Base-by-base conservation (phyloP, 2,329 filamentous ascomycete genomes). In the Trichoderma koningiopsis region DNA sequence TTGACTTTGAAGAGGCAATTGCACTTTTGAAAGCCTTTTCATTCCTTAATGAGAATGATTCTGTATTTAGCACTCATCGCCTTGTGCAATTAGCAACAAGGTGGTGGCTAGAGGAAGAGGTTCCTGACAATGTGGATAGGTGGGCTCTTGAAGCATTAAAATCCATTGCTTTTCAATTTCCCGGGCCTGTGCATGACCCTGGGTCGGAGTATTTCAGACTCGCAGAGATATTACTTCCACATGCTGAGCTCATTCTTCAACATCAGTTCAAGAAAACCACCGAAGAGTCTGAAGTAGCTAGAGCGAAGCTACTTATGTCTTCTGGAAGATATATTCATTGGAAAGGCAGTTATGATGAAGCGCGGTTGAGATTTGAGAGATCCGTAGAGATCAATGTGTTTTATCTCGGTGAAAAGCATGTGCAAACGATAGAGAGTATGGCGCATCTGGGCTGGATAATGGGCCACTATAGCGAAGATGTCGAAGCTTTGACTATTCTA, bases 71-170 rank as follows among this genome's bases (percentile, higher is more conserved):
- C 53, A 66, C 61, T 10, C 68, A 69, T 58, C 61, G 68, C 16
- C 68, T 69, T 47, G 68, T 69, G 24, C 68, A 69, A 22, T 24
- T 69, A 16, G 68, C 68, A 29, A 66, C 61, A 11, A 65, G 52
- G 22, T 66, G 68, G 68, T 69, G 68, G 68, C 19, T 69, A 24
- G 68, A 69, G 19, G 53, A 65, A 16, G 61, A 69, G 61, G n/a
- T n/a, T 5, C 40, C 60, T 14, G 2, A 40, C 8, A 61, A 69
- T 14, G 22, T 66, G 19, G 68, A 69, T 40, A 59, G 22, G 11
- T 69, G 61, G 68, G 68, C 68, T 40, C 53, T 66, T 8, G n/a
- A 43, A 29, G 68, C 68, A 24, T 49, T 69, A 11, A 58, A 59
- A 35, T 65, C 68, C 27, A 40, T 66, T 14, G 33, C 60, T 2